These are phyloP conservation scores for Solanum chilense DNA, from an alignment of 257 asterid species.

Conservation along the genomic window DNA sequence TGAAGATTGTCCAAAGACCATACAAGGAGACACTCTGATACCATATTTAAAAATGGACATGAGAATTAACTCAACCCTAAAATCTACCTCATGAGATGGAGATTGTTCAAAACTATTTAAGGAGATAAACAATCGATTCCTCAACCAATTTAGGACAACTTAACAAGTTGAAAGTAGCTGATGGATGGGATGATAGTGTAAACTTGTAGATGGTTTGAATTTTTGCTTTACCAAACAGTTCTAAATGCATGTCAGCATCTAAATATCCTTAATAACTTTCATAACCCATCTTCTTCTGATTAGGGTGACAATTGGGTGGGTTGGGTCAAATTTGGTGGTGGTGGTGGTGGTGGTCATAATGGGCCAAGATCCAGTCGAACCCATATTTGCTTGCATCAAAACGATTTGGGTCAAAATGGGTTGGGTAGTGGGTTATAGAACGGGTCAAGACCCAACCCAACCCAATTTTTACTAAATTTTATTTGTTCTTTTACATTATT, in stretches of 20 bases:
- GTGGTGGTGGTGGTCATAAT: not conserved
- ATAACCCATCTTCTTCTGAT: not conserved
- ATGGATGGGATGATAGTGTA: not conserved
- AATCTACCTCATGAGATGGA: not conserved
- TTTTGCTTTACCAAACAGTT: not conserved
- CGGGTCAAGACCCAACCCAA: not conserved
- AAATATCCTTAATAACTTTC: not conserved
- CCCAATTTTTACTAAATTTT: not conserved
- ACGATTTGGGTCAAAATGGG: not conserved
- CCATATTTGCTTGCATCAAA: not conserved
- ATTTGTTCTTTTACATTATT: not conserved
- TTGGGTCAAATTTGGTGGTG: not conserved
- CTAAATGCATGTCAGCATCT: not conserved
- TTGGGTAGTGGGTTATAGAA: not conserved
- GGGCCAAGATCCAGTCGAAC: not conserved
- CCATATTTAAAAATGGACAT: not conserved
- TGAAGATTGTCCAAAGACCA: not conserved
- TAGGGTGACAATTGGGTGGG: not conserved
- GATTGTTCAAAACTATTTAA: not conserved
- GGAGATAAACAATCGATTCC: not conserved
- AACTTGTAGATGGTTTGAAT: not conserved
- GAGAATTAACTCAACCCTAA: not conserved
- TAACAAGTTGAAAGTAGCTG: not conserved
- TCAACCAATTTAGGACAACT: not conserved
- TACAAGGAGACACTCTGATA: not conserved